Base-by-base conservation (phyloP, 257 asterid genomes). In the Solanum virginianum region DNA sequence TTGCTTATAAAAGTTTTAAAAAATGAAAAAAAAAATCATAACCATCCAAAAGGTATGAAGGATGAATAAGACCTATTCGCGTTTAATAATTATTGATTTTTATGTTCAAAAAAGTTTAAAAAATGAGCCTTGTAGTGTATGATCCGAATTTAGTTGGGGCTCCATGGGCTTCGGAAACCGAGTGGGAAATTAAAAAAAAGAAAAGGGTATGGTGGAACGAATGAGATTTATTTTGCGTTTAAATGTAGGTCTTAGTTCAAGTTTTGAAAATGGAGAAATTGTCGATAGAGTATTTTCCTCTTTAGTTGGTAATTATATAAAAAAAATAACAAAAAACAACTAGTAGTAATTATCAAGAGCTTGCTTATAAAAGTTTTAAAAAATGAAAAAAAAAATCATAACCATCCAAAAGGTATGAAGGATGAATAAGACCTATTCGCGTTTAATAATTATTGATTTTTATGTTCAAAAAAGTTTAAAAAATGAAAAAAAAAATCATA, bases 231-330 rank as follows among this genome's bases (percentile, higher is more conserved):
- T 15, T 66, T 2, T 1, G 13, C 20, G 7, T 6, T 26, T 26
- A 15, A 29, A 1, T 1, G 8, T 0, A 15, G 3, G 13, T 66
- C 0, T 66, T 0, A 1, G 3, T 29, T 65, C 4, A 29, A 65
- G 12, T 29, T 10, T 0, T 14, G 0, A 0, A 6, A 66, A 66
- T 29, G 7, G 4, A 0, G 12, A 17, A 15, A 66, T 1, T 2
- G 1, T 66, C 1, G 1, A 10, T 3, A 29, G 4, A 15, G 12
- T 36, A 12, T 7, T 7, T 29, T 2, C n/a, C 1, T 56, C 11
- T 6, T 7, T 56, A 8, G 8, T 56, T 7, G 10, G 20, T 54
- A 47, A 10, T 43, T 47, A 54, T 32, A 32, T 32, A 32, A 32
- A 3, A 32, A 2, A 32, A 32, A 32, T 32, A 32, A 32, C 4